Evolutionary conservation across 306 rosid genomes (phyloP).

Genomic region (Prunus salicina): DNA sequence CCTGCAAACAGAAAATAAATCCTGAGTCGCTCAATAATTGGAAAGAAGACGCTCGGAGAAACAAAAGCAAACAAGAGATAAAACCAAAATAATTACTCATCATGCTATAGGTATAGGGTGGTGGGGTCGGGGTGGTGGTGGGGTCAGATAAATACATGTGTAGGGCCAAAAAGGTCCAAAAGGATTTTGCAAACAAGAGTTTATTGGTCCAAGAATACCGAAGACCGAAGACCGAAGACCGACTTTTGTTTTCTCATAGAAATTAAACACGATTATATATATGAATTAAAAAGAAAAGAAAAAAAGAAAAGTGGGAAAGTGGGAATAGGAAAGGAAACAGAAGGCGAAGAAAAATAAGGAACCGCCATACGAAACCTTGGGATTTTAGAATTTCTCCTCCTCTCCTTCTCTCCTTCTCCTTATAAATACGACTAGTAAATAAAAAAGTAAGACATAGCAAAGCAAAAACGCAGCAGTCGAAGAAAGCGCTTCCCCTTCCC

Average conservation of each 20-base stretch:
- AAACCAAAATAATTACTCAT: no score
- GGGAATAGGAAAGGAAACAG: background rate
- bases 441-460: background rate
- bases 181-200: no score
- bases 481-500: background rate
- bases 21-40: no score
- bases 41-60: no score
- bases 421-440: background rate
- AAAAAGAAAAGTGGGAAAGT: background rate
- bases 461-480: background rate
- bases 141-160: no score
- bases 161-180: no score
- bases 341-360: background rate
- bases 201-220: no score
- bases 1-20: no score
- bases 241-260: background rate
- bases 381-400: background rate
- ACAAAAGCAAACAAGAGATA: no score
- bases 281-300: background rate
- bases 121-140: no score
- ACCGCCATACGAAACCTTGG: constrained; percentile 2
- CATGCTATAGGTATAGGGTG: no score
- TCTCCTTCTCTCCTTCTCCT: background rate
- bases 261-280: background rate
- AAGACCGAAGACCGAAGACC: no score